phyloP scores from a whole-genome alignment of 768 basidiomycete genomes.

The Grammothele lineata region DNA sequence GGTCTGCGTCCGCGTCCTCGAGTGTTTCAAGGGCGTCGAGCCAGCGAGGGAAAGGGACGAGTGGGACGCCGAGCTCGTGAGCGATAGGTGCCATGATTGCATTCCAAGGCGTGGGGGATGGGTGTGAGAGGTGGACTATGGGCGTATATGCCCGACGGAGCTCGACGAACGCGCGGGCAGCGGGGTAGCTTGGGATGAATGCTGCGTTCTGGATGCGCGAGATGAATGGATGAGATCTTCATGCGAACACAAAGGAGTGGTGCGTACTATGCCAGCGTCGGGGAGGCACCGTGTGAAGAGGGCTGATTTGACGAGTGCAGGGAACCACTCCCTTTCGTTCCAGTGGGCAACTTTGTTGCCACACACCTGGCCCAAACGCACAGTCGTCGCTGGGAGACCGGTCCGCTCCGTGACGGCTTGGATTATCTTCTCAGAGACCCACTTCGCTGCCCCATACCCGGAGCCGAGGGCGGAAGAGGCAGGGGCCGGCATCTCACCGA shows the following conservation, averaged over 20 bases:
- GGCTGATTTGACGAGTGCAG: conserved; percentile 24
- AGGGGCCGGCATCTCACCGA: not conserved
- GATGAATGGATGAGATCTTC: too few species aligned
- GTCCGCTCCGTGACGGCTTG: conserved; percentile 17
- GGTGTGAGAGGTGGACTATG: conserved; percentile 38
- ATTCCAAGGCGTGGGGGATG: conserved; percentile 32
- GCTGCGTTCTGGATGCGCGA: conserved; percentile 13
- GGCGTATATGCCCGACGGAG: conserved; percentile 14
- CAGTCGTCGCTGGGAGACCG: conserved; percentile 20
- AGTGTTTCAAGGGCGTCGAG: conserved; percentile 7
- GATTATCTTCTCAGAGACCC: conserved; percentile 30
- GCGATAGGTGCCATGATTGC: conserved; percentile 7
- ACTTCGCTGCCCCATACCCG: conserved; percentile 30
- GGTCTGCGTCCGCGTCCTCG: not conserved
- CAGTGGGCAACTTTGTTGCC: conserved; percentile 28
- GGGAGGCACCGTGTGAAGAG: conserved; percentile 23
- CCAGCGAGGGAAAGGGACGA: conserved; percentile 27
- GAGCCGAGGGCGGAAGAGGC: conserved; percentile 12
- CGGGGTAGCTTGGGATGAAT: conserved; percentile 23
- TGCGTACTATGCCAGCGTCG: not conserved
- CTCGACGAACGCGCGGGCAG: conserved; percentile 21
- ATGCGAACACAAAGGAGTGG: too few species aligned
- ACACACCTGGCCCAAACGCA: conserved; percentile 33
- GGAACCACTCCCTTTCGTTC: conserved; percentile 32
- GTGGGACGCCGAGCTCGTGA: conserved; percentile 16